These are phyloP conservation scores for Plectosphaerella cucumerina DNA, from an alignment of 2,329 filamentous ascomycete genomes.

Conservation along the genomic window DNA sequence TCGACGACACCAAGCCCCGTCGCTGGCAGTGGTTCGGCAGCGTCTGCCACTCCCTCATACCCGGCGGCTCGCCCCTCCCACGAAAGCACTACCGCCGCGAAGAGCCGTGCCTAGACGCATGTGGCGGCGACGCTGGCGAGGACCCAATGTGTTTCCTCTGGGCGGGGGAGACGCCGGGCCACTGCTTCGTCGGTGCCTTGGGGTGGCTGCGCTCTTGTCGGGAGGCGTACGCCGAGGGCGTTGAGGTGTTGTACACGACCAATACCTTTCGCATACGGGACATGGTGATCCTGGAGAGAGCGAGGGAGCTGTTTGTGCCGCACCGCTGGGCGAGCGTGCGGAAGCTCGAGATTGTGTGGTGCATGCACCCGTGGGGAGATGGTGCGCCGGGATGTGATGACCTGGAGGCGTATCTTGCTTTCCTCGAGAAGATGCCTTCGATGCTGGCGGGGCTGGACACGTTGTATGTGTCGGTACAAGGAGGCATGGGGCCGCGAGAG, in stretches of 20 bases:
- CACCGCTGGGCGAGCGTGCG: not conserved
- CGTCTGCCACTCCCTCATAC: conserved; percentile 3
- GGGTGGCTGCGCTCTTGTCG: conserved; percentile 8
- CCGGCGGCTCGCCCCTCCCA: too few relatives aligned
- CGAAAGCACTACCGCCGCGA: not conserved
- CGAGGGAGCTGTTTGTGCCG: not conserved
- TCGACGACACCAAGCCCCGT: not conserved
- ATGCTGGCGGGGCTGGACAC: too few relatives aligned
- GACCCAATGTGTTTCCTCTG: not conserved
- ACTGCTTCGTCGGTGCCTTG: conserved; percentile 6
- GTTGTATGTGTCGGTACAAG: too few relatives aligned
- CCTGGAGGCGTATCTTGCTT: too few relatives aligned
- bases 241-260: conserved; percentile 10
- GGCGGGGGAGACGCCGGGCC: conserved; percentile 2
- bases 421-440: too few relatives aligned
- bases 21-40: conserved; percentile 7
- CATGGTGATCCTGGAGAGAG: conserved; percentile 1
- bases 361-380: too few relatives aligned
- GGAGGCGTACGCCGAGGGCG: conserved; percentile 8
- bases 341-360: not conserved
- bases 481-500: too few relatives aligned
- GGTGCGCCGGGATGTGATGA: too few relatives aligned
- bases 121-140: not conserved
- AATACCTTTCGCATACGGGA: conserved; percentile 9
- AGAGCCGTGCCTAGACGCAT: not conserved